Base-by-base conservation (phyloP, 257 asterid genomes). In the Gentiana dahurica region DNA sequence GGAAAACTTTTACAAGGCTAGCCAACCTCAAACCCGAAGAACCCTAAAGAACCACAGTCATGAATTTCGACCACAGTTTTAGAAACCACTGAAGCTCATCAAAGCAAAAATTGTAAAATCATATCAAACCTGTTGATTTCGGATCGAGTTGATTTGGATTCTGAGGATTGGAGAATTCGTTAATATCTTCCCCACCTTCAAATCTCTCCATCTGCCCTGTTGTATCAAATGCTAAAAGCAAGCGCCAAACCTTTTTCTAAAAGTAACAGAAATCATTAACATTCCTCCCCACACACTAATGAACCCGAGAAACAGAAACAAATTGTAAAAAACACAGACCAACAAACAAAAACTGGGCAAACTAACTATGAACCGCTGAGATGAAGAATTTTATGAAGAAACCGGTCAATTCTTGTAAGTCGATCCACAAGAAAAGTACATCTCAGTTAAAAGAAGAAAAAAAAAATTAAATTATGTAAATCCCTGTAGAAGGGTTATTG, bases 121-220 rank as follows among this genome's bases (percentile, higher is more conserved):
- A 50, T 5, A 13, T 56, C 60, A 47, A 60, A 84, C 98, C 98
- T 82, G 83, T 43, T 44, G 94, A 74, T 60, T 77, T 79, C 34
- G 83, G 77, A 69, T 75, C 90, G 49, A 83, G 68, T 33, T 79
- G 79, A 50, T 58, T 65, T 52, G 69, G 88, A 71, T 81, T 80
- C 65, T 74, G 86, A 66, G 55, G 68, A 70, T 73, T 65, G 60
- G 77, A 69, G 37, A 80, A 49, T 53, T 65, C 79, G 33, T 57
- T 61, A 54, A 63, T 53, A 68, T 73, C 69, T 55, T 71, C 77
- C 24, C 79, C 84, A 71, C 70, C 88, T 75, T 83, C 82, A 65
- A 73, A 80, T 61, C 77, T 75, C 61, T 89, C 97, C 97, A 82
- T 90, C 15, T 51, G 55, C 58, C 66, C 57, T 12, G 70, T 66